Conservation (phyloP, 2,329 filamentous ascomycete genomes). For the Knufia petricola region DNA sequence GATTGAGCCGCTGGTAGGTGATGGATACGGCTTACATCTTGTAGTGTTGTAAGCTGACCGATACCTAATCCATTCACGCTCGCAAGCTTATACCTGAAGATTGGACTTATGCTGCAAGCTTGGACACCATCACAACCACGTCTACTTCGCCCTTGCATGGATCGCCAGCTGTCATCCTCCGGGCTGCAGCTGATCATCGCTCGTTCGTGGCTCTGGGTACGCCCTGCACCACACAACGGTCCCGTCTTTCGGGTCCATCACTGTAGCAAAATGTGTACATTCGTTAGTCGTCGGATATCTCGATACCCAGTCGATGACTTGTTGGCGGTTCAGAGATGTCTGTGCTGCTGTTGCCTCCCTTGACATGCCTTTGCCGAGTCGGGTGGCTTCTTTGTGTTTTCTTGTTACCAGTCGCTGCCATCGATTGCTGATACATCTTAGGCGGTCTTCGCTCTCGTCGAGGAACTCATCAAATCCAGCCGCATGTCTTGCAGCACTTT, state of each 20-base stretch:
- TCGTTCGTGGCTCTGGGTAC: conserved; percentile 16
- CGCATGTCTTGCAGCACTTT: conserved; percentile 10
- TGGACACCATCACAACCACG: no score
- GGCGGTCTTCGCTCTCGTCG: conserved; percentile 16
- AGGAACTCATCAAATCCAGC: conserved; percentile 18
- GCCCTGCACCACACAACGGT: conserved; percentile 38
- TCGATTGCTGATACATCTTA: conserved; percentile 15
- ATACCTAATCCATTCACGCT: no score
- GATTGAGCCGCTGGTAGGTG: no score
- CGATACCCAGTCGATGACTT: conserved; percentile 41
- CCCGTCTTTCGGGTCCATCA: conserved; percentile 47
- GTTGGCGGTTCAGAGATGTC: conserved; percentile 26
- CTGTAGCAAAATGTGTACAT: conserved; percentile 47
- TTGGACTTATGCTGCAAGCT: no score
- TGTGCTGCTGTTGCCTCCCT: conserved; percentile 13
- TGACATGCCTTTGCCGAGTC: conserved; percentile 8
- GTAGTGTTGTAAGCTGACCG: no score
- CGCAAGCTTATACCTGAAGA: no score
- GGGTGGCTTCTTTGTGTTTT: conserved; percentile 5
- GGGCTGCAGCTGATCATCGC: background rate
- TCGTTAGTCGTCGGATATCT: conserved; percentile 48
- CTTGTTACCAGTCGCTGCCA: conserved; percentile 14
- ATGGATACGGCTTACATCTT: no score
- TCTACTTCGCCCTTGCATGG: background rate
- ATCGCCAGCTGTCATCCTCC: background rate